Conservation (phyloP, 768 basidiomycete genomes). For the Fistulinella prunicolor region DNA sequence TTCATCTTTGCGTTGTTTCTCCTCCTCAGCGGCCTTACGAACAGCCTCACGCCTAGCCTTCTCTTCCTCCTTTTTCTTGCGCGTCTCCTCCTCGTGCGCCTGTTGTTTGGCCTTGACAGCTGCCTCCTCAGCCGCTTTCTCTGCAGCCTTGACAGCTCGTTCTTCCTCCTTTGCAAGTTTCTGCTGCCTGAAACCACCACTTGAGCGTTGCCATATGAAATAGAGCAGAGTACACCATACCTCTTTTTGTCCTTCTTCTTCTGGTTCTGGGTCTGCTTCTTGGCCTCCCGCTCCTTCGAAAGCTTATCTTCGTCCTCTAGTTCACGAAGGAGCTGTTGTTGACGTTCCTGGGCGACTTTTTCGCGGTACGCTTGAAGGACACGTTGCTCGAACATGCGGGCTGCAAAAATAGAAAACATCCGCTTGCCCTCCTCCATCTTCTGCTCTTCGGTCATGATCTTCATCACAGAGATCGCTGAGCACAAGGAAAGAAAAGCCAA, state of each 20-base stretch:
- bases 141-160: slow-evolving; percentile 76
- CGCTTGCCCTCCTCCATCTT: slow-evolving; percentile 99
- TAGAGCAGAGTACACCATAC: slow-evolving; percentile 43
- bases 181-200: slow-evolving; percentile 59
- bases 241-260: slow-evolving; percentile 99
- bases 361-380: slow-evolving; percentile 96
- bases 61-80: slow-evolving; percentile 85
- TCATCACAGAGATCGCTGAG: slow-evolving; percentile 11
- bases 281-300: slow-evolving; percentile 83
- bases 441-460: slow-evolving; percentile 91
- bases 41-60: slow-evolving; percentile 71
- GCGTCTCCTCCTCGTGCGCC: slow-evolving; percentile 76
- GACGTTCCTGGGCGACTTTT: slow-evolving; percentile 93
- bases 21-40: slow-evolving; percentile 78
- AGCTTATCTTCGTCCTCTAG: slow-evolving; percentile 93
- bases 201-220: no score
- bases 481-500: slow-evolving; percentile 2
- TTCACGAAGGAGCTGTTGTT: slow-evolving; percentile 88
- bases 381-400: slow-evolving; percentile 98
- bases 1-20: slow-evolving; percentile 79
- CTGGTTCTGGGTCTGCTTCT: slow-evolving; percentile 91
- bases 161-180: slow-evolving; percentile 93
- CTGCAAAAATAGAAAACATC: slow-evolving; percentile 99
- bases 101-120: slow-evolving; percentile 71
- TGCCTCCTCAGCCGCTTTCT: slow-evolving; percentile 84